Conservation (phyloP, 352 stramenopile species). For the Phytophthora litchii region DNA sequence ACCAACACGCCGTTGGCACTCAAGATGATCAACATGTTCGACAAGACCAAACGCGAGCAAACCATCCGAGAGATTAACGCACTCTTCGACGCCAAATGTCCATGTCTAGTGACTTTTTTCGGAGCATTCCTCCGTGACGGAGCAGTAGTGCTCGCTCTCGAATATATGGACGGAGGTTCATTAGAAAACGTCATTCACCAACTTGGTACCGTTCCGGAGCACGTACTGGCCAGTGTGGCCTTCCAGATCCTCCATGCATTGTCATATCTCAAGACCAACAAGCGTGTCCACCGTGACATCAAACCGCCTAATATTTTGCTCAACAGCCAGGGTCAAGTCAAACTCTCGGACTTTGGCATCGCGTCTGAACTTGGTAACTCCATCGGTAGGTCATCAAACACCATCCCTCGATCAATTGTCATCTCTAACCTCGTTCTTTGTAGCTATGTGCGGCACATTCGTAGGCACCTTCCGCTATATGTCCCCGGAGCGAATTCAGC, state of each 20-base stretch:
- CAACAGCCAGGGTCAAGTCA: conserved; percentile 91
- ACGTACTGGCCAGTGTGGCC: conserved; percentile 87
- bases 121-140: conserved; percentile 90
- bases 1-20: conserved; percentile 82
- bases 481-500: conserved; percentile 91
- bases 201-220: conserved; percentile 85
- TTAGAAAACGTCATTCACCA: conserved; percentile 88
- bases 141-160: conserved; percentile 90
- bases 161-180: conserved; percentile 95
- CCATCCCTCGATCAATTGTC: neutral
- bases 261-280: conserved; percentile 93
- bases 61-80: conserved; percentile 90
- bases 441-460: conserved; percentile 94
- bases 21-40: conserved; percentile 91
- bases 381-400: conserved; percentile 48
- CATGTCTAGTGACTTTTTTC: conserved; percentile 91
- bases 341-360: conserved; percentile 98
- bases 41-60: conserved; percentile 86
- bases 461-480: conserved; percentile 95
- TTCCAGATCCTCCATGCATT: conserved; percentile 96
- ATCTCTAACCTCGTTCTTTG: conserved; percentile 17
- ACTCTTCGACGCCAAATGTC: conserved; percentile 84
- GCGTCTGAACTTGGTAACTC: conserved; percentile 87
- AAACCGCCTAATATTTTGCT: conserved; percentile 97
- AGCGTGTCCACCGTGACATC: conserved; percentile 94